Evolutionary conservation across 768 basidiomycete genomes (phyloP).

Genomic region (Tulasnella sp.): DNA sequence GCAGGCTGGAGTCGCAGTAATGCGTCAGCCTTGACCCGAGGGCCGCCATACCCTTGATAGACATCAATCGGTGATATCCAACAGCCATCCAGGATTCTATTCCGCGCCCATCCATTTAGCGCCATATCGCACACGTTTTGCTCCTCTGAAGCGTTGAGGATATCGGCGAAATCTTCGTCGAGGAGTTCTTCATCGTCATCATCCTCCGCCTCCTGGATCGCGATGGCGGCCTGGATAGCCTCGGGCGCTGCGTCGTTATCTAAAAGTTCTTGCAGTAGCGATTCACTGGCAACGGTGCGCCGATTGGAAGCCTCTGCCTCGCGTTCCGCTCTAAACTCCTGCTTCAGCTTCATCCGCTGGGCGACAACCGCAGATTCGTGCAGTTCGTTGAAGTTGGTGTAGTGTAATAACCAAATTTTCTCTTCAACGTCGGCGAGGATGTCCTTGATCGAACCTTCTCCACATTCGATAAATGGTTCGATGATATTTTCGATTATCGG

Average conservation of each 20-base stretch:
- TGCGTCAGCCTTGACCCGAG: background rate
- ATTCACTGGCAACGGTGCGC: background rate
- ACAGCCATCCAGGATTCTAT: slow-evolving; percentile 15
- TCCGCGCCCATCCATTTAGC: slow-evolving; percentile 11
- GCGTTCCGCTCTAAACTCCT: slow-evolving; percentile 14
- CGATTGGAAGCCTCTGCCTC: background rate
- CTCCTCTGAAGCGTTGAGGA: slow-evolving; percentile 9
- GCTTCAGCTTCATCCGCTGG: slow-evolving; percentile 10
- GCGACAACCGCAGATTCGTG: slow-evolving; percentile 6
- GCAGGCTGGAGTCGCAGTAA: slow-evolving; percentile 1
- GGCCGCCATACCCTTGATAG: background rate
- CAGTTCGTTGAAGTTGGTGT: slow-evolving; percentile 10
- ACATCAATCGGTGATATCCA: slow-evolving; percentile 16
- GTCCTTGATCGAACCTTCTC: slow-evolving; percentile 6
- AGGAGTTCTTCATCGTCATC: slow-evolving; percentile 9
- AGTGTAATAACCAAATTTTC: background rate
- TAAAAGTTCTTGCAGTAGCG: background rate
- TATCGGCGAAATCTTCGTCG: slow-evolving; percentile 10
- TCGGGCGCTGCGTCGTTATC: background rate
- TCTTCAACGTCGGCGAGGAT: slow-evolving; percentile 7
- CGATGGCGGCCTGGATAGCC: background rate
- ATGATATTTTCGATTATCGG: slow-evolving; percentile 1
- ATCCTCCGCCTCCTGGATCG: slow-evolving; percentile 12
- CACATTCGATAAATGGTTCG: slow-evolving; percentile 6
- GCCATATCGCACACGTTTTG: slow-evolving; percentile 13